Percentiles rank a stretch among this genome's conserved stretches.
These are phyloP conservation scores for Alternaria brassicae DNA, from an alignment of 2,329 filamentous ascomycete genomes.

Conservation along the genomic window DNA sequence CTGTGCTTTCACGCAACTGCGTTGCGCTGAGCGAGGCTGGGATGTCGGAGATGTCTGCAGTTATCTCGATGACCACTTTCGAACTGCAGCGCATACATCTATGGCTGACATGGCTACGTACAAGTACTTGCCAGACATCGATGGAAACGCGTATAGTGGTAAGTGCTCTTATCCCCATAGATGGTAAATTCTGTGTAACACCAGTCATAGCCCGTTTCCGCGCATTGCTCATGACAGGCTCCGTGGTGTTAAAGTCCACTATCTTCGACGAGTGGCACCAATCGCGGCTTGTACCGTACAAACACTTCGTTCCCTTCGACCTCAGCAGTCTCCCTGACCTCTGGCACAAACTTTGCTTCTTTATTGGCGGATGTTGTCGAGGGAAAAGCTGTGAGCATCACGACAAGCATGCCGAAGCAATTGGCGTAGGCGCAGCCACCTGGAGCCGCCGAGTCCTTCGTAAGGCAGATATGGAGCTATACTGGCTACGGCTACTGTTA, in stretches of 20 bases:
- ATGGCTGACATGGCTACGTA: background rate
- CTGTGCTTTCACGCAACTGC: background rate
- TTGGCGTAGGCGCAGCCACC: background rate
- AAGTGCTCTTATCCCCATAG: background rate
- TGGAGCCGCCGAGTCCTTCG: background rate
- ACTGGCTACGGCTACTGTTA: background rate
- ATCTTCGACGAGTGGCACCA: background rate
- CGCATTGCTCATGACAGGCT: background rate
- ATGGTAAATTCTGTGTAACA: background rate
- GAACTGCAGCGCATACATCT: background rate
- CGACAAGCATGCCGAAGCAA: background rate
- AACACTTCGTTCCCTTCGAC: background rate
- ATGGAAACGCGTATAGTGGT: background rate
- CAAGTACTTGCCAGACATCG: background rate
- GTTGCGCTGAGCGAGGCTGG: background rate
- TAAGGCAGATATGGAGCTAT: conserved; percentile 2
- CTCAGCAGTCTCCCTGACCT: background rate
- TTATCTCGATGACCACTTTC: background rate
- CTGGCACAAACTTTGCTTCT: background rate
- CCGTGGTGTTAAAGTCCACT: background rate
- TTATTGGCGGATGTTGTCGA: background rate
- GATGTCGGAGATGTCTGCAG: background rate
- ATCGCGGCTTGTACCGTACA: background rate
- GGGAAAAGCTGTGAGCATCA: background rate
- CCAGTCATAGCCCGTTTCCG: background rate